These are phyloP conservation scores for Medicago ruthenica DNA, from an alignment of 306 rosid species.

Conservation along the genomic window DNA sequence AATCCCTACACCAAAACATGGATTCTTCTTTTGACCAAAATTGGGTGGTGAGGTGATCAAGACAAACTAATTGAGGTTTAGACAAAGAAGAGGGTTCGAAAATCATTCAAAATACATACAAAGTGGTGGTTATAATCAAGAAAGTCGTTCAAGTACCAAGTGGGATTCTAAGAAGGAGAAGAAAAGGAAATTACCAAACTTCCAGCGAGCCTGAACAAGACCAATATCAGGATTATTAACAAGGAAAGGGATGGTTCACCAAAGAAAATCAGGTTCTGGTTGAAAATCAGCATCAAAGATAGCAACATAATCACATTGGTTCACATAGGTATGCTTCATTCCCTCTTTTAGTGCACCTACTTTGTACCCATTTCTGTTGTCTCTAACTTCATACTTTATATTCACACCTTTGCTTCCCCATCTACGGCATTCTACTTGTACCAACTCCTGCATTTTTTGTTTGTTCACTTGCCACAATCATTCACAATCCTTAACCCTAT, in stretches of 20 bases:
- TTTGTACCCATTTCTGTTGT: slow-evolving; percentile 84
- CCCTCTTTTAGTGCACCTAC: slow-evolving; percentile 92
- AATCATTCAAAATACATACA: too few species aligned
- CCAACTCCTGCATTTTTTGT: slow-evolving; percentile 58
- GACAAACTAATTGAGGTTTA: too few species aligned
- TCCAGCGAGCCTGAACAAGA: slow-evolving; percentile 89
- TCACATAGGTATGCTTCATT: slow-evolving; percentile 72
- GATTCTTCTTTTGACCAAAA: too few species aligned
- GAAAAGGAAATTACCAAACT: slow-evolving; percentile 58
- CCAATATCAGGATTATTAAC: slow-evolving; percentile 68
- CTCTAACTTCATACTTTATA: slow-evolving; percentile 81
- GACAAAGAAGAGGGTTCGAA: too few species aligned
- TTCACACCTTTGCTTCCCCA: slow-evolving; percentile 85
- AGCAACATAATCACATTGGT: slow-evolving; percentile 73
- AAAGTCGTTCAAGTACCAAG: not conserved
- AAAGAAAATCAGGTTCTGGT: slow-evolving; percentile 77
- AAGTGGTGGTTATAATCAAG: too few species aligned
- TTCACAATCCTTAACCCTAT: not conserved
- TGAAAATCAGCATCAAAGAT: slow-evolving; percentile 94
- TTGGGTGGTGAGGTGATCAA: too few species aligned
- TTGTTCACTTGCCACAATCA: not conserved
- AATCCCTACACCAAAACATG: too few species aligned
- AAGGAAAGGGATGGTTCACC: slow-evolving; percentile 80
- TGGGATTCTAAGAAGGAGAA: not conserved
- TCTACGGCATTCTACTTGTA: slow-evolving; percentile 74